These are phyloP conservation scores for Harringtonia aguacate DNA, from an alignment of 2,329 filamentous ascomycete species.

Conservation along the genomic window DNA sequence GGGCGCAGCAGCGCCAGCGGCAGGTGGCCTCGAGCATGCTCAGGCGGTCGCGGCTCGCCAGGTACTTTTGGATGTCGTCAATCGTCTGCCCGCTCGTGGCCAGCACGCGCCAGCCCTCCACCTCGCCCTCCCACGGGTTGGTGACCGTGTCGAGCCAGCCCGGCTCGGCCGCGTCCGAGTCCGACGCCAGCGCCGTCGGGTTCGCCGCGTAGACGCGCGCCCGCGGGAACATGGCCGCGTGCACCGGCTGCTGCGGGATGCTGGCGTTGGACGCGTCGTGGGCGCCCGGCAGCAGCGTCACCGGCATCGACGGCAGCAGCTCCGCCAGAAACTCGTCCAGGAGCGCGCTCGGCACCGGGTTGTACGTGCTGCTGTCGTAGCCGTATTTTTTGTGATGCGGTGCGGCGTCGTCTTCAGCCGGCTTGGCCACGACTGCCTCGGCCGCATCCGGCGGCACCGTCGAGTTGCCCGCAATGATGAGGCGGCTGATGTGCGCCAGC, in stretches of 20 bases:
- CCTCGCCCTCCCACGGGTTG: slow-evolving; percentile 84
- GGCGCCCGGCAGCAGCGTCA: slow-evolving; percentile 79
- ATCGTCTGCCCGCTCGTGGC: slow-evolving; percentile 88
- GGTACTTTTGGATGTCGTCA: slow-evolving; percentile 87
- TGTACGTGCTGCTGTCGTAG: slow-evolving; percentile 83
- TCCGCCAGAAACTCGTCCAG: slow-evolving; percentile 75
- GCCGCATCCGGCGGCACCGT: slow-evolving; percentile 37
- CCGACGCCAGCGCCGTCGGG: slow-evolving; percentile 23
- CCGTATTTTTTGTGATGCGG: slow-evolving; percentile 71
- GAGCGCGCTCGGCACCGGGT: slow-evolving; percentile 70
- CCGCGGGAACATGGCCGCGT: slow-evolving; percentile 79
- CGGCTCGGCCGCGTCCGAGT: slow-evolving; percentile 21
- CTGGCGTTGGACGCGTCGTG: slow-evolving; percentile 82
- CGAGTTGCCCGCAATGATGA: slow-evolving; percentile 89
- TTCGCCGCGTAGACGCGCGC: slow-evolving; percentile 55
- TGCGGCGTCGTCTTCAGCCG: slow-evolving; percentile 15
- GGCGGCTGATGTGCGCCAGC: slow-evolving; percentile 61
- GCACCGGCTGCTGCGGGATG: slow-evolving; percentile 86
- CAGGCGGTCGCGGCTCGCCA: slow-evolving; percentile 65
- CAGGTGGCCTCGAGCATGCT: slow-evolving; percentile 93
- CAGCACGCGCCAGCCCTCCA: slow-evolving; percentile 82
- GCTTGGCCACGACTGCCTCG: slow-evolving; percentile 12
- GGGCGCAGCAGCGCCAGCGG: slow-evolving; percentile 81
- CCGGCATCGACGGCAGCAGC: slow-evolving; percentile 73
- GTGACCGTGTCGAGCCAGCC: slow-evolving; percentile 78